Evolutionary conservation across 495 filamentous ascomycete genomes (phyloP), one percentile per base, ranked within the genome.

Genomic region (Aspergillus conjunctus): DNA sequence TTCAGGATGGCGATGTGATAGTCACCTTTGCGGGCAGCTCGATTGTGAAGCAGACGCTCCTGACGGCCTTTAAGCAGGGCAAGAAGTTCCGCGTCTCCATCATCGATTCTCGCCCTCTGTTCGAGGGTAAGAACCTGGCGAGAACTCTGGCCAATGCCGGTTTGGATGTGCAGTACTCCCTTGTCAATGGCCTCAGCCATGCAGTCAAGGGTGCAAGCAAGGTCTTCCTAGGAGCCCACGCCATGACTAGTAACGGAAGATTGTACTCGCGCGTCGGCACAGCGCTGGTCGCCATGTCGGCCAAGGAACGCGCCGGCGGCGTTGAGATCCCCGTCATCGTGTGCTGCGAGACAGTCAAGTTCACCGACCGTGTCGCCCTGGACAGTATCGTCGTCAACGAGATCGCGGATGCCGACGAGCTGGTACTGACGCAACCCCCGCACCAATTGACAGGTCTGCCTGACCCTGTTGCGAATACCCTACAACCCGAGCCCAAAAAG

Each of bases 361-460:
- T 97, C 74, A 93, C 91, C 21, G 94, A 97, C 65, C 85, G 88
- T 55, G 91, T 96, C 5, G 89, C 91, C 9, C 83, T 95, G 0
- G 94, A 97, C 73, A 90, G 90, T 34, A 92, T 98, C 62, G 92
- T 94, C 21, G 87, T 88, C 54, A 98, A 98, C 73, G 94, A 98
- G 78, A 87, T 97, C 59, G 92, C 87, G 44, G 79, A 79, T 26
- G 75, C 87, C 30, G 87, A 89, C 59, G 87, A 90, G 70, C 68
- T 90, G 39, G 76, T 86, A 7, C 53, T 67, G 0, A 66, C 61
- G 18, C 54, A 67, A 26, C 62, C 71, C 7, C 62, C 65, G 39
- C 68, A 74, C 54, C 76, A 78, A 59, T 60, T 79, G 10, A 78
- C 77, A 12, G 73, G 69, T 30, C 66, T 77, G 14, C 66, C 70